Conservation (phyloP, 2,329 filamentous ascomycete genomes). For the Gremmenia infestans region DNA sequence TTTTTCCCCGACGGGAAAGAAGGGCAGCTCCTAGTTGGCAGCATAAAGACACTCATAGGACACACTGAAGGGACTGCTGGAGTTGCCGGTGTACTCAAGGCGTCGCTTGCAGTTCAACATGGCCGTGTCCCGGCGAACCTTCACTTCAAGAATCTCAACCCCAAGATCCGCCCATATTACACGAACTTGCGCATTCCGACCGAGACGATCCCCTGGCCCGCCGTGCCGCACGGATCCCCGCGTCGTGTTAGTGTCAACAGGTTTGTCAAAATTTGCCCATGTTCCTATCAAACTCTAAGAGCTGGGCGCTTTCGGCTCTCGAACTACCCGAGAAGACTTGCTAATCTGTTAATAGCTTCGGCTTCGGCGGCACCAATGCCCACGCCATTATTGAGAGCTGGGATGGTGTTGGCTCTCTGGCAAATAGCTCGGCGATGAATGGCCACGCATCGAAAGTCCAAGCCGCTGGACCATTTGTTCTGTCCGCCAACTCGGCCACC, state of each 20-base stretch:
- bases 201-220: conserved; percentile 13
- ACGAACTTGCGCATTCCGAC: conserved; percentile 7
- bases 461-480: conserved; percentile 1
- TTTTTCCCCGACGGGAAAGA: conserved; percentile 3
- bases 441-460: background rate
- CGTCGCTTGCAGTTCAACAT: conserved; percentile 24
- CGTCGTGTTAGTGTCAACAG: conserved; percentile 11
- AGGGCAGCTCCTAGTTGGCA: conserved; percentile 13
- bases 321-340: no score
- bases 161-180: conserved; percentile 21
- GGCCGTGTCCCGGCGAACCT: conserved; percentile 5
- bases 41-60: conserved; percentile 26
- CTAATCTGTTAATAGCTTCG: conserved; percentile 21
- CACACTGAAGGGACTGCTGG: conserved; percentile 23
- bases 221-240: conserved; percentile 3
- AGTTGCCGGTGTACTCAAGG: conserved; percentile 22
- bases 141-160: conserved; percentile 13
- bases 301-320: no score
- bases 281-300: no score
- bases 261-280: no score
- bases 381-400: conserved; percentile 29
- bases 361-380: conserved; percentile 24
- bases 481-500: conserved; percentile 3
- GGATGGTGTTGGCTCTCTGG: conserved; percentile 27
- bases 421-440: background rate